phyloP scores from a whole-genome alignment of 2,329 filamentous ascomycete genomes.

The Monosporascus sp. region DNA sequence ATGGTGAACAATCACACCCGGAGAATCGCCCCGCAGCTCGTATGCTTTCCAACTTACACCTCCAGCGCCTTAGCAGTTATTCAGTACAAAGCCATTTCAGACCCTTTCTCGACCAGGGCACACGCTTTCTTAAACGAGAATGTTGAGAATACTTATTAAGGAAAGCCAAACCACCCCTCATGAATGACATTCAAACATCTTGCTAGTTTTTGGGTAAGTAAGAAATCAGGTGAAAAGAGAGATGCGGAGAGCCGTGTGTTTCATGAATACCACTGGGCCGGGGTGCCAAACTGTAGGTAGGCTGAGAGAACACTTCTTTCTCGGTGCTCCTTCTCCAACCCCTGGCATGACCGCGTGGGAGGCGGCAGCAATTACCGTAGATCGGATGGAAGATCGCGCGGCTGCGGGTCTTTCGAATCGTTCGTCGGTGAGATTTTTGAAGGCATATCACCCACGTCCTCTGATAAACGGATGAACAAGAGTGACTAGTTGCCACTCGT shows the following conservation, averaged over 20 bases:
- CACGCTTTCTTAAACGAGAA: no score
- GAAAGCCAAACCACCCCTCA: no score
- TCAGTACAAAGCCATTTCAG: background rate
- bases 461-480: background rate
- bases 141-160: no score
- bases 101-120: background rate
- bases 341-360: background rate
- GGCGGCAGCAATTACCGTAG: background rate
- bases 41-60: background rate
- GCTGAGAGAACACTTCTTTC: background rate
- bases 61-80: background rate
- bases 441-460: background rate
- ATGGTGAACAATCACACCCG: background rate
- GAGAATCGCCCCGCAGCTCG: background rate
- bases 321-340: background rate
- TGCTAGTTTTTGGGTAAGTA: no score
- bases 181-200: no score
- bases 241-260: no score
- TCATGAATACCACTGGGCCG: no score
- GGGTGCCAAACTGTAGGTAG: background rate
- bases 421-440: background rate
- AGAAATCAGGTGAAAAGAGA: no score
- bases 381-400: background rate
- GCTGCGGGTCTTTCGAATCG: background rate
- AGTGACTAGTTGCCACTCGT: background rate